A percentile compares a stretch with the other conserved stretches of the same genome.
These are phyloP conservation scores for Blastocystis sp. DNA, from an alignment of 352 stramenopile species.

Conservation along the genomic window DNA sequence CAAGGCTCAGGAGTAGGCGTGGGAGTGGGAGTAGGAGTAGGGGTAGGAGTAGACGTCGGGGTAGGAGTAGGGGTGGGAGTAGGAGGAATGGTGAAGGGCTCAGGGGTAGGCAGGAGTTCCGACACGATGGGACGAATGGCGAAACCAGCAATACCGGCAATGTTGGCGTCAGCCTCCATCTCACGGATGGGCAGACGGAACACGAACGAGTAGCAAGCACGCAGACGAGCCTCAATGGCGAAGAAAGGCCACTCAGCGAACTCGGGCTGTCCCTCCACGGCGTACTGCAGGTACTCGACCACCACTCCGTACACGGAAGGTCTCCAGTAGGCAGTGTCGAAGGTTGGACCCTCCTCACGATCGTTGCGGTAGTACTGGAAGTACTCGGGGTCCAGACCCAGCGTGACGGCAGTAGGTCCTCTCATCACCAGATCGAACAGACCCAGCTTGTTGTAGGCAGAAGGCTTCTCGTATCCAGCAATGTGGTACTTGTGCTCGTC, in stretches of 20 bases:
- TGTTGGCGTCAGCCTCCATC: too few species aligned
- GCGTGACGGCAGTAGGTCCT: neutral
- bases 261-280: neutral
- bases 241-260: constrained; percentile 1
- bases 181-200: neutral
- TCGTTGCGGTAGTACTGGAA: constrained; percentile 15
- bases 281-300: neutral
- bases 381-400: constrained; percentile 1
- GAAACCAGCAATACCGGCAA: too few species aligned
- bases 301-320: neutral
- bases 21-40: neutral
- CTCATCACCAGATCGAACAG: neutral
- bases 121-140: too few species aligned
- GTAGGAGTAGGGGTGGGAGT: neutral
- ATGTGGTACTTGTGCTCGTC: neutral
- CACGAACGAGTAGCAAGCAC: neutral
- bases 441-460: neutral
- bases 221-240: neutral
- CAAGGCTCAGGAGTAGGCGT: neutral
- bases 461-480: constrained; percentile 1
- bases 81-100: neutral
- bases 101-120: neutral
- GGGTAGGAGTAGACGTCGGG: neutral
- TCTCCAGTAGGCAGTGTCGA: constrained; percentile 6
- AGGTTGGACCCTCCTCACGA: neutral